A percentile compares a stretch with the other conserved stretches of the same genome.
These are phyloP conservation scores for Sporisorium sorghi DNA, from an alignment of 1,284 basidiomycete genomes.

Conservation along the genomic window DNA sequence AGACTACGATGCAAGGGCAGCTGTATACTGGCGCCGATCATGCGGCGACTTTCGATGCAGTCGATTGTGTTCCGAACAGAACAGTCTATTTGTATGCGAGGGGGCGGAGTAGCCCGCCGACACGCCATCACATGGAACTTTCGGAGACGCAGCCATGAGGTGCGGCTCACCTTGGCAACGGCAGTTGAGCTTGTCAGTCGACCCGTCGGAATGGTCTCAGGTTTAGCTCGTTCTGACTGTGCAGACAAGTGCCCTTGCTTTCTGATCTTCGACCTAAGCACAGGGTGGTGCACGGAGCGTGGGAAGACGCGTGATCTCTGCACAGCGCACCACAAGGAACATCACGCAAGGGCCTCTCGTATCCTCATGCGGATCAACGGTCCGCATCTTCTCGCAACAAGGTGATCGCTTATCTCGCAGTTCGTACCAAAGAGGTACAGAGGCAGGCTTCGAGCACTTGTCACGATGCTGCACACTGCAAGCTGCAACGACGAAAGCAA, in stretches of 20 bases:
- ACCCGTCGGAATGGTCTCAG: not conserved
- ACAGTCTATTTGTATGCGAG: no score
- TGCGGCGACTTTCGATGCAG: not conserved
- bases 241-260: no score
- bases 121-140: no score
- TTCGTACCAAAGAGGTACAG: no score
- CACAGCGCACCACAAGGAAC: not conserved
- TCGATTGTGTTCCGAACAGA: not conserved
- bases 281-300: not conserved
- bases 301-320: not conserved
- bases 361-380: not conserved
- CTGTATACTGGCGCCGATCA: constrained; percentile 5
- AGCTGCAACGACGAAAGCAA: no score
- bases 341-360: not conserved
- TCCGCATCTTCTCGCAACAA: not conserved
- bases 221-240: no score
- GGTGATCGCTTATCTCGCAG: not conserved
- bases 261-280: not conserved
- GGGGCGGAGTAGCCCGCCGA: not conserved
- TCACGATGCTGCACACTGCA: no score
- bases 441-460: no score
- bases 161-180: not conserved
- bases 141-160: not conserved
- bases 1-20: constrained; percentile 1
- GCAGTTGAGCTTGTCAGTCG: not conserved